Percentiles rank a stretch among this genome's conserved stretches.
Evolutionary conservation across 257 asterid species (phyloP).

Genomic region (Solanum virginianum): DNA sequence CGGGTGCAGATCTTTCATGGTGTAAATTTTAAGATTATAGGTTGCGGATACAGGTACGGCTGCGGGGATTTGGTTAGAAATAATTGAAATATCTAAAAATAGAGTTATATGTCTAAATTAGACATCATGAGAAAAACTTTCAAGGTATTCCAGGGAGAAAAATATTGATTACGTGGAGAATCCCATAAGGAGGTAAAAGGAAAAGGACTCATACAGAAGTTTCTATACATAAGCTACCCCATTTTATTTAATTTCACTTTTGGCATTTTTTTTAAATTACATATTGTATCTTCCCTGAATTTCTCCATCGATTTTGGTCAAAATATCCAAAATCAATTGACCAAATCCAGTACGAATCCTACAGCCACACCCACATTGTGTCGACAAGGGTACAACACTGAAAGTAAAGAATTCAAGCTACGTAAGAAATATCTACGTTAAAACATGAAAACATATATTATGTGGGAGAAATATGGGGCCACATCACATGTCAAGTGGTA

Average conservation of each 20-base stretch:
- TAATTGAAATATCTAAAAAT: no score
- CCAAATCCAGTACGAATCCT: neutral
- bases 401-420: neutral
- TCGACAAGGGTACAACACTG: neutral
- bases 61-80: no score
- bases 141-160: no score
- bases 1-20: no score
- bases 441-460: neutral
- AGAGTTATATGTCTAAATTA: no score
- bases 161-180: no score
- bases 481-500: neutral
- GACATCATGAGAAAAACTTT: no score
- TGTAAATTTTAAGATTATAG: no score
- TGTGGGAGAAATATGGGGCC: neutral
- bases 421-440: neutral
- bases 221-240: neutral
- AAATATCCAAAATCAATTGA: neutral
- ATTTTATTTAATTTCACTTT: neutral
- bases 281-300: neutral
- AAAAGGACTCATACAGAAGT: neutral
- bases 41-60: no score
- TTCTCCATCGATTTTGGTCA: neutral
- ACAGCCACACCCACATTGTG: neutral
- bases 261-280: neutral
- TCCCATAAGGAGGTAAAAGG: no score